These are phyloP conservation scores for Cystobasidiopsis lactophilus DNA, from an alignment of 768 basidiomycete genomes.

Conservation along the genomic window DNA sequence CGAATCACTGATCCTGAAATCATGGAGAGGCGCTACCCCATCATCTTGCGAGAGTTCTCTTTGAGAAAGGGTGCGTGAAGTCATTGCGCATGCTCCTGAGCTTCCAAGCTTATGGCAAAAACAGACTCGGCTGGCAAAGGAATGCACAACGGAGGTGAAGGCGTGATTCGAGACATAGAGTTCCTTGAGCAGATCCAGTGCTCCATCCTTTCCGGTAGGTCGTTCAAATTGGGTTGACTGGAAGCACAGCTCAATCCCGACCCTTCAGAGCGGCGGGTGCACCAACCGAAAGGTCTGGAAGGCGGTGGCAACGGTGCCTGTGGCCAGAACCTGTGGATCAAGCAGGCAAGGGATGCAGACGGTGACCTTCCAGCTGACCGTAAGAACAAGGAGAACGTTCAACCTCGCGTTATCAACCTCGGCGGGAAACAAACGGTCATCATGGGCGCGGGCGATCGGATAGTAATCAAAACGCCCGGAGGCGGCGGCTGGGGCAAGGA, in stretches of 20 bases:
- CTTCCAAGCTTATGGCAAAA: too few species aligned
- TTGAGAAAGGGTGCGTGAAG: slow-evolving; percentile 11
- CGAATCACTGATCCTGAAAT: slow-evolving; percentile 89
- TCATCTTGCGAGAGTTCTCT: slow-evolving; percentile 56
- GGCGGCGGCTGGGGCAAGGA: slow-evolving; percentile 61
- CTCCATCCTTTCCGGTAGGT: neutral
- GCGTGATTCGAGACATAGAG: slow-evolving; percentile 62
- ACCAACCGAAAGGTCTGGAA: slow-evolving; percentile 65
- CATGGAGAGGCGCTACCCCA: slow-evolving; percentile 76
- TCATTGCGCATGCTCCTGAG: too few species aligned
- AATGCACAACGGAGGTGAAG: slow-evolving; percentile 53
- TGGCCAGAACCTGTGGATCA: slow-evolving; percentile 71
- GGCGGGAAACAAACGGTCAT: slow-evolving; percentile 62
- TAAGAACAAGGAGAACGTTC: slow-evolving; percentile 21
- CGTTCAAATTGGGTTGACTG: too few species aligned
- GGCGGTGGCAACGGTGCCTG: slow-evolving; percentile 49
- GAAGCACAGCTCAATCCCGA: too few species aligned
- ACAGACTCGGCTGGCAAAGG: slow-evolving; percentile 11
- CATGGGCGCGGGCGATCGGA: slow-evolving; percentile 68
- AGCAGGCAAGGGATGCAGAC: slow-evolving; percentile 20
- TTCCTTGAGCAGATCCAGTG: slow-evolving; percentile 31
- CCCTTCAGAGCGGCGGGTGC: slow-evolving; percentile 43
- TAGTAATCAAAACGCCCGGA: slow-evolving; percentile 71
- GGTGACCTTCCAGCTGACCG: slow-evolving; percentile 47
- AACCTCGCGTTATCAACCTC: slow-evolving; percentile 49